Evolutionary conservation across 805 yeast genomes (phyloP), one percentile per base, ranked within the genome.

Genomic region (Pichia cephalocereana): DNA sequence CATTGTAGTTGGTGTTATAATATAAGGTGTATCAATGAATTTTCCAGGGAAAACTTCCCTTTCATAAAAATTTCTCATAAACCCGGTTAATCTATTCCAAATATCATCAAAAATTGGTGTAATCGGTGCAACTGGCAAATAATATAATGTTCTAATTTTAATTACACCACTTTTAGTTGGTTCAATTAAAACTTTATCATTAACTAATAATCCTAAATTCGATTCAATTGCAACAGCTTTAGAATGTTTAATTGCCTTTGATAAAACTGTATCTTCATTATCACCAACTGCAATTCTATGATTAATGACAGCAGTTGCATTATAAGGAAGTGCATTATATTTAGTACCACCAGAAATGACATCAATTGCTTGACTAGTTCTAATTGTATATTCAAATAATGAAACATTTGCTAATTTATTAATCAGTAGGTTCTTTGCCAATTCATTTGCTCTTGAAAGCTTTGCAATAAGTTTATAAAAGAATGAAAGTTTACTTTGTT

Each of bases 321-420:
- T 65, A 60, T 84, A 90, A 2, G 95, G 93, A 41, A 85, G 66
- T 1, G 93, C 88, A 59, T 86, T 86, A 28, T 80, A 70, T 64
- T 86, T 86, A 47, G 79, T 74, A 36, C 95, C 95, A 34, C 93
- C 93, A 11, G 64, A 58, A 49, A 86, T 71, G 23, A 82, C 70
- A 57, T 82, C 88, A 38, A 75, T 71, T 0, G 90, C 84, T 62
- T 80, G 86, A 8, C 86, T 73, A 0, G 91, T 83, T 47, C 73
- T 69, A 27, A 82, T 65, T 44, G 75, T 60, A 52, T 73, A 77
- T 49, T 69, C 63, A 38, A 54, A 52, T 36, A 46, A 28, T n/a
- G 48, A 44, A 26, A 59, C 55, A 6, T 52, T 45, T 12, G 46
- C 47, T 46, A 58, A 60, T 49, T 43, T 66, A 23, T 65, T 55